Percentiles rank a stretch among this genome's conserved stretches.
These are phyloP conservation scores for Heliosperma pusillum DNA, from an alignment of 148 eudicot genomes.

Conservation along the genomic window DNA sequence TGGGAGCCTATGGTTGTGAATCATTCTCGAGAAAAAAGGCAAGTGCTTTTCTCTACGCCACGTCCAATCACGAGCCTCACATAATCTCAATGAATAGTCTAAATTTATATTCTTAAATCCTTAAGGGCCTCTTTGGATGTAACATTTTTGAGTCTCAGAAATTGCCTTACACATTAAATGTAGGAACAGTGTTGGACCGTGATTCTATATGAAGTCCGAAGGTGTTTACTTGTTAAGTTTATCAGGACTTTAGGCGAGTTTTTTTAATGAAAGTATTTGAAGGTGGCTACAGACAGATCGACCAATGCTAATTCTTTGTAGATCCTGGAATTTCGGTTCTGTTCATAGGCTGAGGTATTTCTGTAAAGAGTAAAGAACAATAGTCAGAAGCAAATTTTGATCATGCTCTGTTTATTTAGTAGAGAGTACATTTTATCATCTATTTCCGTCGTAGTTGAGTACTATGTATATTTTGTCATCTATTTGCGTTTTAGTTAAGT, in stretches of 20 bases:
- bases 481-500: no score
- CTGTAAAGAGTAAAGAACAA: no score
- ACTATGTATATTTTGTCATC: no score
- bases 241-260: background rate
- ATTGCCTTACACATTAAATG: background rate
- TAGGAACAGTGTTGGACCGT: background rate
- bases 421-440: no score
- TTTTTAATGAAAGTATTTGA: no score
- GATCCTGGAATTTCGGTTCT: no score
- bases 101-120: background rate
- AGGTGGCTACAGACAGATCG: background rate
- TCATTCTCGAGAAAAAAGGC: background rate
- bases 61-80: background rate
- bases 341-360: no score
- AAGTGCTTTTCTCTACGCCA: background rate
- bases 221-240: background rate
- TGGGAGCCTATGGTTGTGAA: slow-evolving; percentile 71
- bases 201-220: background rate
- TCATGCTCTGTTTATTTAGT: no score
- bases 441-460: no score
- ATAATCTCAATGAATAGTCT: background rate
- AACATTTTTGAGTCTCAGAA: background rate
- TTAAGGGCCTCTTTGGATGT: background rate
- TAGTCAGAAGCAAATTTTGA: no score
- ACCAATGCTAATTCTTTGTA: no score